phyloP scores from a whole-genome alignment of 2,329 filamentous ascomycete genomes.

The Onygenales sp. region DNA sequence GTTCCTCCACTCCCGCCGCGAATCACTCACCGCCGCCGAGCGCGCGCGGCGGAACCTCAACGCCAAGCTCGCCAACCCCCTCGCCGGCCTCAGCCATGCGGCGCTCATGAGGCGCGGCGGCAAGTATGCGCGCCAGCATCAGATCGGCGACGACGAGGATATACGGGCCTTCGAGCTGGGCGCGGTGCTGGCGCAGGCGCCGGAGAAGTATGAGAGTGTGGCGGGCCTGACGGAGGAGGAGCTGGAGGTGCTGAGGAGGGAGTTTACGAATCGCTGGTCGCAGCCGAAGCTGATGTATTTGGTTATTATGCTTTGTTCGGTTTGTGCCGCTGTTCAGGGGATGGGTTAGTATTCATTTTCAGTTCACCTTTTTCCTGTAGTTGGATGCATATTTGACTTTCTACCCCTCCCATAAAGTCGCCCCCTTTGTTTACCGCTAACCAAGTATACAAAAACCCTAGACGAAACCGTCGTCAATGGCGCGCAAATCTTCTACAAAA shows the following conservation, averaged over 20 bases:
- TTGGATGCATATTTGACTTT: no score
- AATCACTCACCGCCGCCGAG: constrained; percentile 26
- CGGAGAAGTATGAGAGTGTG: constrained; percentile 42
- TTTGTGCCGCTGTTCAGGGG: constrained; percentile 60
- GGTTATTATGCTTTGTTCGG: constrained; percentile 57
- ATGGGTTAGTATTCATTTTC: constrained; percentile 39
- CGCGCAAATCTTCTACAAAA: constrained; percentile 56
- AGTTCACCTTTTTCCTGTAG: not conserved
- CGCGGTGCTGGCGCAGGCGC: constrained; percentile 48
- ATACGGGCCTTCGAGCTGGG: constrained; percentile 51
- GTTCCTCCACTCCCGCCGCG: constrained; percentile 6
- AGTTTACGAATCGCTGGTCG: constrained; percentile 58
- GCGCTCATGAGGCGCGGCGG: constrained; percentile 49
- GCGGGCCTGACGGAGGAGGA: constrained; percentile 51
- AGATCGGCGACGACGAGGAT: constrained; percentile 46
- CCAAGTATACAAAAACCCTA: constrained; percentile 13
- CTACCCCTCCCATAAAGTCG: no score
- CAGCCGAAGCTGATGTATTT: constrained; percentile 58
- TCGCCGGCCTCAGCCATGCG: constrained; percentile 39
- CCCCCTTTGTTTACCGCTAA: not conserved
- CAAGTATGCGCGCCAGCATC: constrained; percentile 48
- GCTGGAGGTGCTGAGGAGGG: constrained; percentile 46
- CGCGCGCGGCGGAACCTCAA: constrained; percentile 32
- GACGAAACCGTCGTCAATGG: constrained; percentile 63
- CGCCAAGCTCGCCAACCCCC: constrained; percentile 46